Percentiles rank a stretch among this genome's conserved stretches.
Conservation (phyloP, 306 rosid species). For the Rubus idaeus region DNA sequence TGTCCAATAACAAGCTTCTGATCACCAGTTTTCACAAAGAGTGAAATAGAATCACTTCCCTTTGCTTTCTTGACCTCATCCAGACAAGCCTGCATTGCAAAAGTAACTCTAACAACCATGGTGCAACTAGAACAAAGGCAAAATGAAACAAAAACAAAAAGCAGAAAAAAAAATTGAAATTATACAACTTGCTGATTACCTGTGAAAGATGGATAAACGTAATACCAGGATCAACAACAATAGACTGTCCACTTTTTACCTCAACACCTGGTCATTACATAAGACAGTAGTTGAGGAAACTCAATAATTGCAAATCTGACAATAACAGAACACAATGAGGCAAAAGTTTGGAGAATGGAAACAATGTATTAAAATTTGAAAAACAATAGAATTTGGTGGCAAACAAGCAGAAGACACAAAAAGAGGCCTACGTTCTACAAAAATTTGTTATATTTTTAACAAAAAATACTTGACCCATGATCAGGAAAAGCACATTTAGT, state of each 20-base stretch:
- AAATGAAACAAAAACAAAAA: neutral
- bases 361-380: neutral
- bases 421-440: neutral
- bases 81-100: conserved; percentile 52
- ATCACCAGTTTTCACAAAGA: conserved; percentile 46
- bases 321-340: too few relatives aligned
- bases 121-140: conserved; percentile 9
- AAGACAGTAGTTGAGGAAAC: neutral
- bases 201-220: conserved; percentile 47
- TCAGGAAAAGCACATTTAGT: neutral
- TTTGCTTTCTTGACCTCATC: conserved; percentile 54
- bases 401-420: neutral
- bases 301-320: neutral
- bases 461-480: neutral
- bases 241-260: conserved; percentile 46
- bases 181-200: conserved; percentile 33
- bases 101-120: conserved; percentile 10
- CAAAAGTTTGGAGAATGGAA: neutral
- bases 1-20: conserved; percentile 60
- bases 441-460: neutral
- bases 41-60: conserved; percentile 47
- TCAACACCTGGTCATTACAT: conserved; percentile 42
- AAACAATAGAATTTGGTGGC: neutral
- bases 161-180: neutral
- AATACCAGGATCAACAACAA: conserved; percentile 40